These are phyloP conservation scores for Cryptococcus sp. DNA, from an alignment of 1,284 basidiomycete species.

Conservation along the genomic window DNA sequence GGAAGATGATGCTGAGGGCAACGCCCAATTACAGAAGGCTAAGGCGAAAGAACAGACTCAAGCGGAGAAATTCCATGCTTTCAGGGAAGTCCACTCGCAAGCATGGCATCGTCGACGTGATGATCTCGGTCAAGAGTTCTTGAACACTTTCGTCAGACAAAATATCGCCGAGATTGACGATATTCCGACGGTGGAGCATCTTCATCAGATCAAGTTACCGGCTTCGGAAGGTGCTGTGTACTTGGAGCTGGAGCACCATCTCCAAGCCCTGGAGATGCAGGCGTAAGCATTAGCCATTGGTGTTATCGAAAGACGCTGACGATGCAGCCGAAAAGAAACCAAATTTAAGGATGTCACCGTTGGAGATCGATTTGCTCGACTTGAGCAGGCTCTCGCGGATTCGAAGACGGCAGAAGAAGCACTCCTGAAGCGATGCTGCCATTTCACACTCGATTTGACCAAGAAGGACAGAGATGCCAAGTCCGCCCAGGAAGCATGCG, in stretches of 20 bases:
- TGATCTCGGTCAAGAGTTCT: constrained; percentile 74
- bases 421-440: constrained; percentile 84
- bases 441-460: constrained; percentile 72
- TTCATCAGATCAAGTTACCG: constrained; percentile 69
- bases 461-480: constrained; percentile 54
- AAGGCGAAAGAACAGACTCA: constrained; percentile 78
- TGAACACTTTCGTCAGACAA: constrained; percentile 81
- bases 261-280: constrained; percentile 55
- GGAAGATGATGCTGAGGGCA: constrained; percentile 80
- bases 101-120: constrained; percentile 90
- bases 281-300: constrained; percentile 24
- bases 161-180: constrained; percentile 97
- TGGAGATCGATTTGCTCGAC: constrained; percentile 82
- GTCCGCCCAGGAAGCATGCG: constrained; percentile 78
- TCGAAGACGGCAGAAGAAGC: constrained; percentile 89
- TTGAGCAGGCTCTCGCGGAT: constrained; percentile 80
- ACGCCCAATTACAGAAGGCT: constrained; percentile 68
- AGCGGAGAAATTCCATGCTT: constrained; percentile 91
- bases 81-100: constrained; percentile 84
- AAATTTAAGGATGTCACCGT: constrained; percentile 51
- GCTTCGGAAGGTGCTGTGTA: constrained; percentile 94
- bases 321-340: constrained; percentile 66
- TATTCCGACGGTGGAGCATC: constrained; percentile 70
- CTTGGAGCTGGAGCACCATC: constrained; percentile 89
- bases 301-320: constrained; percentile 6